Base-by-base conservation (phyloP, 2,329 filamentous ascomycete species). In the Cadophora sp. region DNA sequence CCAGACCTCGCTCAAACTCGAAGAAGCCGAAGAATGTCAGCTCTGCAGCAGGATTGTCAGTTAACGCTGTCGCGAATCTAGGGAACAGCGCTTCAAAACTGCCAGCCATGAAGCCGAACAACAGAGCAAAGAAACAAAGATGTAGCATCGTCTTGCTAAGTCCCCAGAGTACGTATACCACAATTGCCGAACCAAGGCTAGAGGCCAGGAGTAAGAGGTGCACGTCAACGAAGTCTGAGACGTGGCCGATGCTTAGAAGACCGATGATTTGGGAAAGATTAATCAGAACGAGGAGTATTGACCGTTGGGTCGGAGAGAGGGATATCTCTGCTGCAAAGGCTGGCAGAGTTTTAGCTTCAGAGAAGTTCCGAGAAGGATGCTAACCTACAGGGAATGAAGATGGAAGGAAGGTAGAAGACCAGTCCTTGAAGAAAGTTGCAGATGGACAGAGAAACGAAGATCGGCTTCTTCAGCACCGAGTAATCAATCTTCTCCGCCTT, bases 71-170 rank as follows among this genome's bases (percentile, higher is more conserved):
- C 16, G 63, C 59, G 70, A 78, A 77, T 19, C 79, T 78, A 11
- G 75, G 76, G 81, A 83, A 86, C 0, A 82, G 84, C 1, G 81
- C 80, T 46, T 79, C 83, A 68, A 83, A 86, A 0, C 82, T 82
- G 27, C 83, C 81, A 0, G 83, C 82, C 62, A 85, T 85, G 76
- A 84, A 83, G 2, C 84, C 84, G 70, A 81, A 86, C 0, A 78
- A 79, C 4, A 84, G 76, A 0, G 82, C 79, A 73, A 85, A 86
- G 0, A 82, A 61, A 0, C 80, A 76, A 1, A 85, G 76, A 1
- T 82, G 72, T 0, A 77, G 77, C 8, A 81, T 76, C 1, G 77
- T 71, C 1, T 77, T 79, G 22, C 79, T 77, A 24, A 85, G 69
- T 14, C 82, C 84, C 84, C 84, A 86, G 40, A 85, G 77, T 3